Evolutionary conservation across 163 green algal genomes (phyloP).

Genomic region (Scenedesmus sp.): DNA sequence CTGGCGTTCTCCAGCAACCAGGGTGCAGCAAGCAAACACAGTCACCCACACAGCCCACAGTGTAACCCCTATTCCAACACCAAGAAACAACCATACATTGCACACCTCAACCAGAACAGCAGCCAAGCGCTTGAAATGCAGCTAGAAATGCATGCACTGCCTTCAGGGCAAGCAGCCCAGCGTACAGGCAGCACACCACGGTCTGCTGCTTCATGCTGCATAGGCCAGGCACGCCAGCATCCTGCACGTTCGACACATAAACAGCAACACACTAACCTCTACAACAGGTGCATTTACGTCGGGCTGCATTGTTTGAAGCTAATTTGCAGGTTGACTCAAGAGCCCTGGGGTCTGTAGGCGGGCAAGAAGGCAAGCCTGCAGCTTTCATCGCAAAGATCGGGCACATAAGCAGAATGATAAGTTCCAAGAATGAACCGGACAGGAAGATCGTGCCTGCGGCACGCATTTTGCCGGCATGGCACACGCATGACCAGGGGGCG

Average conservation of each 20-base stretch:
- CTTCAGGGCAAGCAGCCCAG: neutral
- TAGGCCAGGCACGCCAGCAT: neutral
- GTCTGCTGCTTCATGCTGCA: neutral
- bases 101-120: neutral
- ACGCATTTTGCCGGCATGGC: neutral
- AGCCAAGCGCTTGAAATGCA: neutral
- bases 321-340: neutral
- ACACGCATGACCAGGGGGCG: neutral
- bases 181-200: neutral
- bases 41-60: neutral
- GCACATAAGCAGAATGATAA: neutral
- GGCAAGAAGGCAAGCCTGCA: neutral
- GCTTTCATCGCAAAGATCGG: neutral
- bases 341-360: neutral
- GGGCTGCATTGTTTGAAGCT: neutral
- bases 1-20: neutral
- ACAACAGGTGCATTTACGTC: neutral
- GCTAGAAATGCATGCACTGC: neutral
- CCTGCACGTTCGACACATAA: neutral
- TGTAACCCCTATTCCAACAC: neutral
- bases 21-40: neutral
- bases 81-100: neutral
- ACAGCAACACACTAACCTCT: neutral
- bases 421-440: neutral
- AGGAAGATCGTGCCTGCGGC: neutral